Evolutionary conservation across 139 green algal genomes (phyloP).

Genomic region (Coelastrella sp.): DNA sequence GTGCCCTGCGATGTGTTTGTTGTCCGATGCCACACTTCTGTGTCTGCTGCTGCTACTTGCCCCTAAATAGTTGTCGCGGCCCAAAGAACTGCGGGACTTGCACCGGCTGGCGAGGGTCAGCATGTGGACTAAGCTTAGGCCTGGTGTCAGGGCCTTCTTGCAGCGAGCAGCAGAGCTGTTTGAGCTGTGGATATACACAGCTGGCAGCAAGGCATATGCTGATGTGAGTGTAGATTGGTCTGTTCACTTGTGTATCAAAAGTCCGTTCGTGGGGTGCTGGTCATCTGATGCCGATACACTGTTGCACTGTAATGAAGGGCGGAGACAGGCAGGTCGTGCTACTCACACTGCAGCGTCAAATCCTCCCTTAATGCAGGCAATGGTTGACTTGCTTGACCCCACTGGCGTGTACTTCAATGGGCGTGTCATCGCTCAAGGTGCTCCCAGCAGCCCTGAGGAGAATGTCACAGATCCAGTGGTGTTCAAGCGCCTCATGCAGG

Average conservation of each 20-base stretch:
- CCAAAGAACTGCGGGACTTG: slow-evolving; percentile 61
- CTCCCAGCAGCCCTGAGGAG: neutral
- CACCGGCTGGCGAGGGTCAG: slow-evolving; percentile 75
- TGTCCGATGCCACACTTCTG: neutral
- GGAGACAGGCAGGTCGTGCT: too few species aligned
- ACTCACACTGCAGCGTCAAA: too few species aligned
- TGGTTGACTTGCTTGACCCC: slow-evolving; percentile 90
- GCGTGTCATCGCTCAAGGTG: slow-evolving; percentile 67
- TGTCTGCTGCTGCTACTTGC: neutral
- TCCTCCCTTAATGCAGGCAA: slow-evolving; percentile 48
- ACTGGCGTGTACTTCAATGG: slow-evolving; percentile 72
- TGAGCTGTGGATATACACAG: slow-evolving; percentile 94
- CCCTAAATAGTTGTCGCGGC: slow-evolving; percentile 21
- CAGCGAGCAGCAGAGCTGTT: slow-evolving; percentile 67
- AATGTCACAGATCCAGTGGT: slow-evolving; percentile 1
- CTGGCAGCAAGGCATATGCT: slow-evolving; percentile 60
- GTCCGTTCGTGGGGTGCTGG: too few species aligned
- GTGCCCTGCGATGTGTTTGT: too few species aligned
- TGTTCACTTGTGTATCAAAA: too few species aligned
- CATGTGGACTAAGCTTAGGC: slow-evolving; percentile 97
- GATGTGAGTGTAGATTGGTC: slow-evolving; percentile 14
- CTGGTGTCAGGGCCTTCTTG: slow-evolving; percentile 80
- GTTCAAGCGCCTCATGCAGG: slow-evolving; percentile 59
- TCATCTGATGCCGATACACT: too few species aligned
- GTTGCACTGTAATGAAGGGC: too few species aligned